Conservation (phyloP, 805 yeast species). For the Zygotorulaspora florentina region DNA sequence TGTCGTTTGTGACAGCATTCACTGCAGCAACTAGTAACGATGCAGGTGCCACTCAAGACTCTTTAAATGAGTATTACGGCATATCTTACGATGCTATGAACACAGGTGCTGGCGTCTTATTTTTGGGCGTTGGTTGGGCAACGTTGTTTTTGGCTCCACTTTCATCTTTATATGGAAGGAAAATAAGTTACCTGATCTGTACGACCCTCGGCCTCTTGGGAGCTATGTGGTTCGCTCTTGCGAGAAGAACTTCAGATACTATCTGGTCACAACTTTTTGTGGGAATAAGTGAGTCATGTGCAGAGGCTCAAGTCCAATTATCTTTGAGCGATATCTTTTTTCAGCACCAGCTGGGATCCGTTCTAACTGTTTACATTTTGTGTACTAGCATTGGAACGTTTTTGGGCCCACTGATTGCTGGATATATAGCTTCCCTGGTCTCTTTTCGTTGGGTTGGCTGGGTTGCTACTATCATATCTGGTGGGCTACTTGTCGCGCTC, state of each 20-base stretch:
- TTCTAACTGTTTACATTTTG: constrained; percentile 67
- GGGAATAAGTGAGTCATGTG: constrained; percentile 76
- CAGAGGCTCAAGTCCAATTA: constrained; percentile 67
- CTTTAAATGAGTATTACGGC: constrained; percentile 55
- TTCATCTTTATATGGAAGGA: constrained; percentile 64
- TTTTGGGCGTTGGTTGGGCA: constrained; percentile 63
- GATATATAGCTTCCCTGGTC: constrained; percentile 56
- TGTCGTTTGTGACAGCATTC: constrained; percentile 58
- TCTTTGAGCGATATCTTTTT: constrained; percentile 69
- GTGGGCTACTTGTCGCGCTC: constrained; percentile 49
- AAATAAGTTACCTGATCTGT: constrained; percentile 59
- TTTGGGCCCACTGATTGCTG: constrained; percentile 75
- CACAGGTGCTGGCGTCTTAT: constrained; percentile 76
- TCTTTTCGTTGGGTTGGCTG: constrained; percentile 82
- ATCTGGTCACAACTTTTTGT: constrained; percentile 76
- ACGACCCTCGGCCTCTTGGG: constrained; percentile 58
- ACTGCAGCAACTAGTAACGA: constrained; percentile 73
- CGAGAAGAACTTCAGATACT: constrained; percentile 53
- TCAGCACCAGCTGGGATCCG: constrained; percentile 71
- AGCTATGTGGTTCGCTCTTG: constrained; percentile 64
- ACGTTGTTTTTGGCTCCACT: constrained; percentile 64
- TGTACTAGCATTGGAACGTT: constrained; percentile 75
- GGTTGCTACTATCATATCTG: constrained; percentile 60
- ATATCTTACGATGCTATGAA: constrained; percentile 67
- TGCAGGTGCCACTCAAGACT: constrained; percentile 68